Evolutionary conservation across 768 basidiomycete genomes (phyloP), one percentile per base, ranked within the genome.

Genomic region (Daedaleopsis nitida): DNA sequence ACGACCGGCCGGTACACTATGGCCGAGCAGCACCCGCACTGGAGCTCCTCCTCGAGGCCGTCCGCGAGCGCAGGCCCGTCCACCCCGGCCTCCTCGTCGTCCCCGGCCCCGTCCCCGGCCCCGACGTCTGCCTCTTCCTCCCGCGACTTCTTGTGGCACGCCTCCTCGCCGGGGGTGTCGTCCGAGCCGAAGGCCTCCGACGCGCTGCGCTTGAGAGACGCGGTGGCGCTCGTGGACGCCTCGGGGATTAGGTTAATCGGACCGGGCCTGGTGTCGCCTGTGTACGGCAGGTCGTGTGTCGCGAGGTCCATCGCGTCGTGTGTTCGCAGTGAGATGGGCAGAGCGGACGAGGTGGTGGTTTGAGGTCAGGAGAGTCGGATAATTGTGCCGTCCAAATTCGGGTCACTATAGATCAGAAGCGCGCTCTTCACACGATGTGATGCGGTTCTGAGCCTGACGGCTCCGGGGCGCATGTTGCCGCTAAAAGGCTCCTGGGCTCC

Each of bases 1-100:
- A 92, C 77, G 16, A 94, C 92, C 3, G 92, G 92, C 61, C 84
- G 80, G 74, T 94, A 92, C 60, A 90, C 86, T 45, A 94, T 79
- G 59, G 85, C 92, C 17, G 90, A 83, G 73, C 92, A 94, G 71
- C 92, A 94, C 21, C 90, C 92, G 66, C 92, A 94, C 65, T 91
- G 87, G 43, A 94, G 80, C 70, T 93, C 91, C 69, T 89, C 80
- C 27, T 81, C 83, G 56, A 92, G 75, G 65, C 88, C 83, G 44
- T 88, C 85, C 23, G 81, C 81, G 58, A 91, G 78, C 49, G 70
- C 66, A n/a, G 58, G 60, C 23, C 72, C 74, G 59, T 74, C 68
- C n/a, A 70, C 60, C 8, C 19, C 50, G 37, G 49, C 43, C 38
- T 23, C 56, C 24, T 17, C 47, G 49, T 60, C 58, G 10, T 16